These are phyloP conservation scores for Polytolypa hystricis DNA, from an alignment of 2,329 filamentous ascomycete species.

Conservation along the genomic window DNA sequence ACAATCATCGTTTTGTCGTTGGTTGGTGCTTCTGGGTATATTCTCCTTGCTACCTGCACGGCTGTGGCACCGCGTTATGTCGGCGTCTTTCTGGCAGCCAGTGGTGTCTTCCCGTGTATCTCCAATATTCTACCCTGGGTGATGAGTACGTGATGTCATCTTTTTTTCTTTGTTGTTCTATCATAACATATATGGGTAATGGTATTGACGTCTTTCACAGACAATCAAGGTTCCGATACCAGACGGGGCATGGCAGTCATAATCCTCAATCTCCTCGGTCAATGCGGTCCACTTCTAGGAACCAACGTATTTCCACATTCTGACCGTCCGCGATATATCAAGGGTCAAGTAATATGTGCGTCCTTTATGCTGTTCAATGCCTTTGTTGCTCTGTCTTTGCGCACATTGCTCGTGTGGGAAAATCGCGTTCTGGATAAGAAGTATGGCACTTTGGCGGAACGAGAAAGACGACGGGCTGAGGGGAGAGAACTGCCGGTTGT, in stretches of 20 bases:
- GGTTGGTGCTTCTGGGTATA: conserved; percentile 51
- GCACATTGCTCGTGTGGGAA: conserved; percentile 46
- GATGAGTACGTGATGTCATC: conserved; percentile 35
- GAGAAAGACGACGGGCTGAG: conserved; percentile 8
- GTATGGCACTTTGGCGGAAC: conserved; percentile 24
- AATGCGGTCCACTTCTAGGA: conserved; percentile 52
- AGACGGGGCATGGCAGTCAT: conserved; percentile 56
- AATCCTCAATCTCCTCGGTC: conserved; percentile 57
- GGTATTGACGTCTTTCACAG: conserved; percentile 19
- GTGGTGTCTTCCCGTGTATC: conserved; percentile 56
- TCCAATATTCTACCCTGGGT: conserved; percentile 62
- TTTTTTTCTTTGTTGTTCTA: no score
- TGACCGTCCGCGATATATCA: conserved; percentile 39
- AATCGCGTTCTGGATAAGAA: conserved; percentile 49
- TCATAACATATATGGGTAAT: not conserved
- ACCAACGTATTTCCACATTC: conserved; percentile 50
- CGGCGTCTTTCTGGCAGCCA: conserved; percentile 45
- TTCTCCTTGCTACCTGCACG: conserved; percentile 49
- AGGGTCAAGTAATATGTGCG: conserved; percentile 51
- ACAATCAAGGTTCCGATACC: conserved; percentile 59
- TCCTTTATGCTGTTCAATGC: conserved; percentile 52
- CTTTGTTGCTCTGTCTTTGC: conserved; percentile 41
- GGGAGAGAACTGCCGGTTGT: conserved; percentile 11
- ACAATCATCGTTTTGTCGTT: conserved; percentile 47
- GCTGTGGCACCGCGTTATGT: conserved; percentile 41